Conservation (phyloP, 2,329 filamentous ascomycete genomes). For the Tolypocladium tropicale region DNA sequence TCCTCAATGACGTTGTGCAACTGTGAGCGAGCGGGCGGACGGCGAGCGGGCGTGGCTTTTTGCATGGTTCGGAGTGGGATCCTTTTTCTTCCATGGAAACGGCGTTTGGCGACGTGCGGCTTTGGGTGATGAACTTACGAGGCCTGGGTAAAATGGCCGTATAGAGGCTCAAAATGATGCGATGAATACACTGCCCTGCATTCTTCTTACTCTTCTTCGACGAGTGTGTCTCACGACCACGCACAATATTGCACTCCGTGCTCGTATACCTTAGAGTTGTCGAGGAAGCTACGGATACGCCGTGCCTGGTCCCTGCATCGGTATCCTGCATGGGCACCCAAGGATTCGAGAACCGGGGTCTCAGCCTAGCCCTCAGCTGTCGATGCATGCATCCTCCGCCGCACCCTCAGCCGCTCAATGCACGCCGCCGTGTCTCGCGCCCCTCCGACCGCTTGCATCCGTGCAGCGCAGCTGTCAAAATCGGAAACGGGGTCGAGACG, state of each 20-base stretch:
- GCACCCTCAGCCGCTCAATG: neutral
- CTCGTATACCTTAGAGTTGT: too few relatives aligned
- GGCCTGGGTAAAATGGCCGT: neutral
- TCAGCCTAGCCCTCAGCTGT: neutral
- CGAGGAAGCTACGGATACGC: too few relatives aligned
- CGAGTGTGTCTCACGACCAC: neutral
- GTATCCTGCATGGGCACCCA: neutral
- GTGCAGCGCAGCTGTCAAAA: too few relatives aligned
- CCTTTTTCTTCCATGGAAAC: neutral
- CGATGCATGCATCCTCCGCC: neutral
- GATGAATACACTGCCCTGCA: neutral
- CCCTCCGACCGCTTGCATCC: neutral
- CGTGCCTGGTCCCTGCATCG: neutral
- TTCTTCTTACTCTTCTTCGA: neutral
- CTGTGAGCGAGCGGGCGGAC: constrained; percentile 40
- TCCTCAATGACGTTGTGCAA: constrained; percentile 80
- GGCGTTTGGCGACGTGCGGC: neutral
- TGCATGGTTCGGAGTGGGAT: neutral
- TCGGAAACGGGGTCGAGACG: too few relatives aligned
- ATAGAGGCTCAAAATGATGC: neutral
- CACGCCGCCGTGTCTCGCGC: neutral
- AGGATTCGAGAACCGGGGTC: neutral
- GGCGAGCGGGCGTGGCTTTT: neutral
- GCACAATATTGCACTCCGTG: too few relatives aligned
- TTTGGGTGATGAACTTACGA: neutral